These are phyloP conservation scores for Pholiota microspora DNA, from an alignment of 768 basidiomycete species.

Conservation along the genomic window DNA sequence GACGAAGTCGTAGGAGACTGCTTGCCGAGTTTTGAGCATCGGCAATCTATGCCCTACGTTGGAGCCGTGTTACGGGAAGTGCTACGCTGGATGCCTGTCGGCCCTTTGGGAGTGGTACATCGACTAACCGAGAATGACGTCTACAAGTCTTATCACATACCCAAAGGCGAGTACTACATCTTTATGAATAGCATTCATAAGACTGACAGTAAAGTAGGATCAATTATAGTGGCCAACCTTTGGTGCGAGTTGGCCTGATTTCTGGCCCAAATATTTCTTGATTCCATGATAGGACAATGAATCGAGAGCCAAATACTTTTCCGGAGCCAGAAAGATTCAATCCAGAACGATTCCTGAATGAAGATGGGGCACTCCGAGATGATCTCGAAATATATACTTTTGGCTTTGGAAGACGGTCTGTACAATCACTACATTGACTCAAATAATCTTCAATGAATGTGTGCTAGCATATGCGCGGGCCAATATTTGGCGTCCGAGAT, in stretches of 20 bases:
- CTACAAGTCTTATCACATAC: constrained; percentile 29
- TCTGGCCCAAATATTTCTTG: too few relatives aligned
- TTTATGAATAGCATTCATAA: not conserved
- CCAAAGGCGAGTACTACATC: constrained; percentile 19
- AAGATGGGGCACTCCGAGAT: constrained; percentile 16
- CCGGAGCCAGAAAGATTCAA: constrained; percentile 30
- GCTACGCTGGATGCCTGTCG: constrained; percentile 26
- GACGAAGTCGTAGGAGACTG: constrained; percentile 29
- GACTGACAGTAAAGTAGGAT: constrained; percentile 1
- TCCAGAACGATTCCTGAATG: constrained; percentile 24
- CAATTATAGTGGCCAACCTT: constrained; percentile 17
- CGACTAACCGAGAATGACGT: constrained; percentile 23
- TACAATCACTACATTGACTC: not conserved
- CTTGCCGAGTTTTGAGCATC: constrained; percentile 27
- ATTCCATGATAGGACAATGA: constrained; percentile 27
- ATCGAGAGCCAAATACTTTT: constrained; percentile 31
- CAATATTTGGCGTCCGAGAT: not conserved
- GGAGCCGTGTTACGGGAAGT: constrained; percentile 34
- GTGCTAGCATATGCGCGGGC: not conserved
- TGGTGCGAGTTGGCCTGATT: too few relatives aligned
- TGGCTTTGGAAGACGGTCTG: not conserved
- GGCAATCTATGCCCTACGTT: constrained; percentile 28
- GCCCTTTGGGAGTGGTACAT: constrained; percentile 24
- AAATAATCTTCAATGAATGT: too few relatives aligned
- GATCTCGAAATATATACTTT: not conserved